Base-by-base conservation (phyloP, 352 stramenopile species). In the Lagenidium sp. region DNA sequence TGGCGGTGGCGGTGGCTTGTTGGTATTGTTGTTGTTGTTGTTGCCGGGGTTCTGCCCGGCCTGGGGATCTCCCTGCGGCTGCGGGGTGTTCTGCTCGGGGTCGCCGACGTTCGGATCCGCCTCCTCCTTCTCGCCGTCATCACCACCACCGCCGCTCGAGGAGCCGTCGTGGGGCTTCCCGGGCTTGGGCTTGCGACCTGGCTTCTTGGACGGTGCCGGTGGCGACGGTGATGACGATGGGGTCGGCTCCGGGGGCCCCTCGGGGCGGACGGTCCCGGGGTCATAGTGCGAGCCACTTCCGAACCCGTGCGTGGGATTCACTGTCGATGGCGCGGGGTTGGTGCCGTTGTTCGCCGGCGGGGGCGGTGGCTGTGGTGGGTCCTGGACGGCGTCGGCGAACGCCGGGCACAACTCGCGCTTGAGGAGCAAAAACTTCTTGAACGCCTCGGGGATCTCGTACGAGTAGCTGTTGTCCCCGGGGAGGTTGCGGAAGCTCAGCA, bases 361-460 rank as follows among this genome's bases (percentile, higher is more conserved):
- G n/a, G 29, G 29, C 34, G 34, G 18, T n/a, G 34, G 34, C 19
- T 41, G 16, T 7, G 36, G 8, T 15, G 28, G 19, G 5, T 10
- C 36, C 12, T 5, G 6, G 10, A 41, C 36, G 6, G 36, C 28
- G 6, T 47, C 8, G 4, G 26, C 3, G 28, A 47, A 47, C 28
- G 26, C 41, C 18, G 41, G 41, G 28, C 41, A 47, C 20, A 47
- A 29, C 18, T 47, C 41, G 4, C 24, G 11, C 41, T 47, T 47
- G 25, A 47, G 18, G 23, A 55, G 35, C 16, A 55, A 25, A 21
- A 35, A 26, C 18, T 47, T 44, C 23, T 47, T 55, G 39, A 49
- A 49, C 15, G 40, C 36, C 12, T 49, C 41, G 4, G 50, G 30
- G 10, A 53, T 29, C 24, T 50, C 24, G 19, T 60, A 60, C 23